Evolutionary conservation across 352 stramenopile species (phyloP).

Genomic region (Pythium coloratum): DNA sequence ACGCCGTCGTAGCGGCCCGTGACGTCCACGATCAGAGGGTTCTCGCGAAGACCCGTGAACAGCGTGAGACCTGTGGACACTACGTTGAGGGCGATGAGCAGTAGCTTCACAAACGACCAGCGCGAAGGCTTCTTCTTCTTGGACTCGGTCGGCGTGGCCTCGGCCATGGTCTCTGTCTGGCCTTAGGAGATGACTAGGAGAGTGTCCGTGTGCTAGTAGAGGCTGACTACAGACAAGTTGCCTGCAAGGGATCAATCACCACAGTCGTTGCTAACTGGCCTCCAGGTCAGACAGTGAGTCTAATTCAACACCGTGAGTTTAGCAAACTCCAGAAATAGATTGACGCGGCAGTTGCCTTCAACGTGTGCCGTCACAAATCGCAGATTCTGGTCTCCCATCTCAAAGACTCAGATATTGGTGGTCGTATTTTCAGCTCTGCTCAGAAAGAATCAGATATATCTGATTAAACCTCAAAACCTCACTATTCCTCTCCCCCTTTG

Average conservation of each 20-base stretch:
- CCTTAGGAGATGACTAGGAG: too few species aligned
- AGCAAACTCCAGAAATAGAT: background rate
- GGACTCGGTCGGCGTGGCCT: too few species aligned
- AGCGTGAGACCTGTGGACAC: slow-evolving; percentile 22
- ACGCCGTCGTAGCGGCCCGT: slow-evolving; percentile 24
- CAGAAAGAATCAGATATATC: background rate
- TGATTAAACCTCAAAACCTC: background rate
- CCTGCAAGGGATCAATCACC: too few species aligned
- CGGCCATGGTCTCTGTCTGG: background rate
- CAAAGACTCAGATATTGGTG: background rate
- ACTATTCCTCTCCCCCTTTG: background rate
- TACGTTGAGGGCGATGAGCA: slow-evolving; percentile 14
- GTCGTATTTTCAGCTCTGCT: background rate
- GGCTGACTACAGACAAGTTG: too few species aligned
- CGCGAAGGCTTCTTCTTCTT: background rate
- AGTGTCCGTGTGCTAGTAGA: too few species aligned
- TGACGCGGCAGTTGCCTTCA: background rate
- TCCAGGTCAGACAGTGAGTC: too few species aligned
- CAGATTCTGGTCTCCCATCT: background rate
- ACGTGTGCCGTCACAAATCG: background rate
- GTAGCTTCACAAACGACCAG: background rate
- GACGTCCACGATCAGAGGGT: slow-evolving; percentile 14
- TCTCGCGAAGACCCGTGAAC: slow-evolving; percentile 23
- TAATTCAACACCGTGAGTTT: too few species aligned
- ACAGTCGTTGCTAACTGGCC: too few species aligned